Percentiles rank a stretch among this genome's conserved stretches.
Conservation (phyloP, 2,329 filamentous ascomycete genomes). For the Leptographium procerum region DNA sequence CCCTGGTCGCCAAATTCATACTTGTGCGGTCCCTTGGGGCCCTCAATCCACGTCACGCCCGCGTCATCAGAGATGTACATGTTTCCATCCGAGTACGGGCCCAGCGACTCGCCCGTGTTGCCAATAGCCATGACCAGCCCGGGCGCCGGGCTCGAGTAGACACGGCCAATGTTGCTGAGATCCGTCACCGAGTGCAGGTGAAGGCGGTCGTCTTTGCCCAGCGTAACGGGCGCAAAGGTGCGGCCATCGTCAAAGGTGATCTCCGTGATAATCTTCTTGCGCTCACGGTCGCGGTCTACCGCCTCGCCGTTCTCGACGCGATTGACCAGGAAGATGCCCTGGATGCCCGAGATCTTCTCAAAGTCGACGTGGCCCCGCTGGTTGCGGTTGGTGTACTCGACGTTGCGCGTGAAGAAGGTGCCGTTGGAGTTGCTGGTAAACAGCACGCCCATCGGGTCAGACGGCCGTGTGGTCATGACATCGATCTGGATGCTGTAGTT, state of each 20-base stretch:
- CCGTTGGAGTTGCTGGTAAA: slow-evolving; percentile 97
- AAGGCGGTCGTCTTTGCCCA: slow-evolving; percentile 45
- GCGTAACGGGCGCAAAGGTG: slow-evolving; percentile 65
- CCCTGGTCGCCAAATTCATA: slow-evolving; percentile 96
- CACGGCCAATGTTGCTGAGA: slow-evolving; percentile 66
- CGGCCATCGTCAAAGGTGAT: slow-evolving; percentile 96
- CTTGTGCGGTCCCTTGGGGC: slow-evolving; percentile 73
- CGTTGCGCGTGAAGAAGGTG: slow-evolving; percentile 86
- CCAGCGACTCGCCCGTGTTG: slow-evolving; percentile 69
- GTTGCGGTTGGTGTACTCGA: slow-evolving; percentile 86
- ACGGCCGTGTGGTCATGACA: slow-evolving; percentile 60
- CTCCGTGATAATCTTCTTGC: slow-evolving; percentile 62
- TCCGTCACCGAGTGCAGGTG: slow-evolving; percentile 91
- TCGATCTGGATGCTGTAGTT: slow-evolving; percentile 97
- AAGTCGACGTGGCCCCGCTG: slow-evolving; percentile 72
- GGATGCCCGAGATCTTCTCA: slow-evolving; percentile 82
- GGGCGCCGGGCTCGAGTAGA: slow-evolving; percentile 89
- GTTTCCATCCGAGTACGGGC: slow-evolving; percentile 60
- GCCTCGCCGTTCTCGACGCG: slow-evolving; percentile 77
- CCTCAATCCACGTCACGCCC: slow-evolving; percentile 69
- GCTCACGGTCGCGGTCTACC: slow-evolving; percentile 41
- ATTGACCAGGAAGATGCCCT: slow-evolving; percentile 87
- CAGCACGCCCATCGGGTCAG: slow-evolving; percentile 69
- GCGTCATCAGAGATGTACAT: slow-evolving; percentile 87
- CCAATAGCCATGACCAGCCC: slow-evolving; percentile 90